Evolutionary conservation across 768 basidiomycete species (phyloP), one percentile per base, ranked within the genome.

Genomic region (Suillus variegatus): DNA sequence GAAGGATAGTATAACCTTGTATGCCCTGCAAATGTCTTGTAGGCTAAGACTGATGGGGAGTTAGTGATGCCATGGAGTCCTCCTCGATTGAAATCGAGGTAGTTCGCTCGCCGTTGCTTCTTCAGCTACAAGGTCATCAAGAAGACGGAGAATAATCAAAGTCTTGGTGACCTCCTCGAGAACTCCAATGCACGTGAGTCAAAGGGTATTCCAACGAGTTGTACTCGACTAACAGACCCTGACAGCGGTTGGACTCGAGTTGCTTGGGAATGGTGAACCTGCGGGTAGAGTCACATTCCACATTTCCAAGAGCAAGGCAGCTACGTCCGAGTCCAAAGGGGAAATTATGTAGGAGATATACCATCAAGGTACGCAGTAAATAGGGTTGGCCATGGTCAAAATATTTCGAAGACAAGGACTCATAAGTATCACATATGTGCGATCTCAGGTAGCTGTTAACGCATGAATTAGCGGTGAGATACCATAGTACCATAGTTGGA

Each of bases 11-110:
- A 65, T 76, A 66, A 67, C 60, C 18, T 25, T 76, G 75, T 76
- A 56, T 64, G 73, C 74, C 55, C 20, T 36, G 9, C 6, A 28
- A 32, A 60, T 4, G 18, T 28, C 25, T 43, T 32, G 25, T 43
- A 32, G 18, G 58, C 16, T 43, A 16, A 28, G 18, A 20, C 25
- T 60, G 9, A 60, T 18, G 3, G 40, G 28, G 57, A 10, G 6
- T 41, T n/a, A 76, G 75, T 62, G 71, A 76, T 13, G 73, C 75
- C 12, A 57, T 76, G 20, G 75, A 72, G 65, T 73, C 76, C 43
- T 76, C 75, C 66, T 75, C 67, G 51, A 67, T 76, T n/a, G 76
- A 77, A 60, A 75, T 76, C 28, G 76, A 76, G 55, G 76, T 76
- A n/a, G 18, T 77, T 72, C 8, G 75, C 75, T 3, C 71, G 75